Percentiles rank a stretch among this genome's conserved stretches.
These are phyloP conservation scores for Simmondsia chinensis DNA, from an alignment of 148 eudicot species.

Conservation along the genomic window DNA sequence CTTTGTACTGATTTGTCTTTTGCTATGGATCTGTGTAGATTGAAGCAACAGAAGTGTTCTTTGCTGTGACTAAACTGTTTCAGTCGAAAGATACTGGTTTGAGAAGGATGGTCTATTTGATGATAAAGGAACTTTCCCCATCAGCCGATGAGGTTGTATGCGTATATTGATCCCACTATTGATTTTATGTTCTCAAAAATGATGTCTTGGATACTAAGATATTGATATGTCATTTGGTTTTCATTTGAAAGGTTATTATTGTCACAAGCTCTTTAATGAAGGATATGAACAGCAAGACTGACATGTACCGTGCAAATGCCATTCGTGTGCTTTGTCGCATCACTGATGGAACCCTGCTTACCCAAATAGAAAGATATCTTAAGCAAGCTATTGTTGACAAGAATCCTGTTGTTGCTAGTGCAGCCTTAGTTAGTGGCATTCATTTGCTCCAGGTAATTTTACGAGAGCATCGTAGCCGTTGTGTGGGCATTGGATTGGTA, in stretches of 20 bases:
- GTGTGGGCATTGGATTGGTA: too few relatives aligned
- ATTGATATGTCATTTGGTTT: constrained; percentile 9
- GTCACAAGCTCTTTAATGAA: constrained; percentile 96
- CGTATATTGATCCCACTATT: neutral
- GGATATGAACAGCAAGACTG: constrained; percentile 98
- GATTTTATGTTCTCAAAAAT: neutral
- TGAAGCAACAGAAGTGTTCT: constrained; percentile 94
- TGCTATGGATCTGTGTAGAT: constrained; percentile 28
- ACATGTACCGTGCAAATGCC: constrained; percentile 95
- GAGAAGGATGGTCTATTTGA: constrained; percentile 92
- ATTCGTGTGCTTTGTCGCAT: constrained; percentile 91
- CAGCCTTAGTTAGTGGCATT: constrained; percentile 91
- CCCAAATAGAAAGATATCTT: constrained; percentile 97
- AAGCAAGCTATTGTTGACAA: constrained; percentile 96
- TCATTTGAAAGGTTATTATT: constrained; percentile 58
- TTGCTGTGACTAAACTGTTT: constrained; percentile 80
- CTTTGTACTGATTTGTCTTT: neutral
- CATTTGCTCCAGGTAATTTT: constrained; percentile 86
- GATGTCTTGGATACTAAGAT: constrained; percentile 1
- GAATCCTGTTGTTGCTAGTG: constrained; percentile 98
- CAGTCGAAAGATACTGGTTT: constrained; percentile 75
- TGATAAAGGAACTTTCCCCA: constrained; percentile 92
- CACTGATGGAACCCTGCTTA: constrained; percentile 82
- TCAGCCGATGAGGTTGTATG: constrained; percentile 77
- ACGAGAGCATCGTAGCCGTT: neutral